phyloP scores from a whole-genome alignment of 805 yeast genomes.

The Isabelozyma pseudorhagii region DNA sequence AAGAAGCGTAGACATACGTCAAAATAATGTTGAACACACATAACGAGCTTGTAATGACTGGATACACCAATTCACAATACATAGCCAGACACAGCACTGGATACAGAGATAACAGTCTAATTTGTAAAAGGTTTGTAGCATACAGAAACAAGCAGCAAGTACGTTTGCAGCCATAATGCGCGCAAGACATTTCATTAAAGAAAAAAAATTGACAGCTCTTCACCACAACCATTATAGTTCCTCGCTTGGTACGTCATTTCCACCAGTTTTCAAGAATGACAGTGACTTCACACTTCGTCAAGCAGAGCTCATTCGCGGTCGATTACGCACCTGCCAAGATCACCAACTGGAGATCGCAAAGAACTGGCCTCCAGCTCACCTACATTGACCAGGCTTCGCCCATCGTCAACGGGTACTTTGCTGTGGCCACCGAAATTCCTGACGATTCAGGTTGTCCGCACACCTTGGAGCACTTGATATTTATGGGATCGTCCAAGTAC shows the following conservation, averaged over 20 bases:
- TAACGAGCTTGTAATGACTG: too few relatives aligned
- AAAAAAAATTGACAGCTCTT: neutral
- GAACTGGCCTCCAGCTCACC: conserved; percentile 82
- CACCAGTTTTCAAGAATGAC: neutral
- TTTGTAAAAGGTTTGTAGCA: too few relatives aligned
- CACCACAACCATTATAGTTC: neutral
- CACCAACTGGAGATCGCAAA: conserved; percentile 71
- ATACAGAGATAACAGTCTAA: too few relatives aligned
- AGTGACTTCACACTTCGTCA: conserved; percentile 14
- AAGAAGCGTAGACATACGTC: too few relatives aligned
- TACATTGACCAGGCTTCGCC: conserved; percentile 81
- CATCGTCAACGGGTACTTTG: conserved; percentile 87
- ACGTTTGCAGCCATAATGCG: too few relatives aligned
- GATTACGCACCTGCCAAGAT: conserved; percentile 73
- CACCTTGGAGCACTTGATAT: conserved; percentile 88
- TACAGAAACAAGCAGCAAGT: too few relatives aligned
- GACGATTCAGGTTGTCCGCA: conserved; percentile 94
- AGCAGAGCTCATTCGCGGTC: conserved; percentile 50
- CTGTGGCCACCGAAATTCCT: conserved; percentile 88
- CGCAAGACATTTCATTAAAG: too few relatives aligned
- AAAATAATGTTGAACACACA: too few relatives aligned
- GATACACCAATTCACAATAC: too few relatives aligned
- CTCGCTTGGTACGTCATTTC: neutral
- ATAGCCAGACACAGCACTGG: too few relatives aligned
- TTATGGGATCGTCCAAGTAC: conserved; percentile 87